Evolutionary conservation across 768 basidiomycete species (phyloP), one percentile per base, ranked within the genome.

Genomic region (Suillus brevipes): DNA sequence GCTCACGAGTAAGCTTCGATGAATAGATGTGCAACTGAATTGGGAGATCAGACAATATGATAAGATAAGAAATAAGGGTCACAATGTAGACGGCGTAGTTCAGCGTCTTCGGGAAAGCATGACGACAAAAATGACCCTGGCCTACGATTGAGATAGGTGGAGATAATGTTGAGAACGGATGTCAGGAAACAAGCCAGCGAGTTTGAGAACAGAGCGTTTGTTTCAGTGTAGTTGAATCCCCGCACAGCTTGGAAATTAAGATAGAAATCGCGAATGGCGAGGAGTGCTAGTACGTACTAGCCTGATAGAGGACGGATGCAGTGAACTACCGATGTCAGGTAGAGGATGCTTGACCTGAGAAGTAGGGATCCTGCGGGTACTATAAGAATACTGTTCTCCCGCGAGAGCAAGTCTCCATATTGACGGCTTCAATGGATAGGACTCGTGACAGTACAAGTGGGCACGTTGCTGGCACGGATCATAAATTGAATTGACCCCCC

Each of bases 401-500:
- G 31, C 31, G 31, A 55, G 20, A 34, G 53, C 31, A 34, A 7
- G 16, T 0, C 18, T 43, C 42, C n/a, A n/a, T 45, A n/a, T 8
- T 23, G 13, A 13, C 47, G 49, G 49, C 28, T 50, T 50, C 25
- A 25, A 16, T 50, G 28, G 25, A 52, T 47, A 18, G 45, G 23
- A 7, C 23, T 16, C 25, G 50, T 28, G 25, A 50, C 23, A 25
- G 13, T 25, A 16, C n/a, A 25, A 36, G 34, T 36, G 34, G 34
- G 50, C 16, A 34, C 28, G 53, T 34, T 55, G 53, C 53, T 55
- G 53, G 53, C 34, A 55, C 53, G 53, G 53, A 55, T 55, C 53
- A 55, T 55, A 3, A 20, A n/a, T 9, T 52, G 14, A 31, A 28
- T 12, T n/a, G 34, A 55, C 53, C 53, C 53, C 53, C 31, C 53